Evolutionary conservation across 225 moss, liverwort and hornwort species (phyloP).

Genomic region (Bryum argenteum): DNA sequence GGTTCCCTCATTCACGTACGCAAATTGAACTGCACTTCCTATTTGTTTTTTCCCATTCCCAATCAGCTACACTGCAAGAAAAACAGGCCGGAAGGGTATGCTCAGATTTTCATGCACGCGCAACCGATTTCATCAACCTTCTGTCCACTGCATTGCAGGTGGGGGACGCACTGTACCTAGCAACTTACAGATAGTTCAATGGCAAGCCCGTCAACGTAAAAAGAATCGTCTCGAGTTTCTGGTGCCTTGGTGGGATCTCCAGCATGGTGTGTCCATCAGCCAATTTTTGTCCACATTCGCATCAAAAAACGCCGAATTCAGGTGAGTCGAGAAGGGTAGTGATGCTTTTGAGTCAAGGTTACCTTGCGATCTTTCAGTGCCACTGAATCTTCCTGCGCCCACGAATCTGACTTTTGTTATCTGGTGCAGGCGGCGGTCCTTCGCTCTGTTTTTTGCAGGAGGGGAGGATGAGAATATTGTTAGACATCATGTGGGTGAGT

Average conservation of each 20-base stretch:
- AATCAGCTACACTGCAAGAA: neutral
- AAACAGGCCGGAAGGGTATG: neutral
- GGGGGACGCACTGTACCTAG: conserved; percentile 57
- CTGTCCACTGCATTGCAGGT: conserved; percentile 40
- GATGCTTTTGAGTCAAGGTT: neutral
- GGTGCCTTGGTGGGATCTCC: conserved; percentile 76
- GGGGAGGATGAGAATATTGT: conserved; percentile 64
- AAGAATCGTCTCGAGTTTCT: conserved; percentile 67
- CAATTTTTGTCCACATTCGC: conserved; percentile 67
- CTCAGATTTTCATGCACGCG: too few species aligned
- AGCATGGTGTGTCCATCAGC: conserved; percentile 66
- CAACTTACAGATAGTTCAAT: conserved; percentile 66
- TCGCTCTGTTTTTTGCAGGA: conserved; percentile 60
- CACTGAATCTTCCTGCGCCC: too few species aligned
- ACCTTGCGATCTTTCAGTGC: conserved; percentile 17
- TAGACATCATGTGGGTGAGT: conserved; percentile 50
- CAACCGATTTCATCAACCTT: neutral
- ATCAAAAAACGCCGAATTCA: conserved; percentile 60
- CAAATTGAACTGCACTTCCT: neutral
- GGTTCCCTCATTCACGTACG: conserved; percentile 74
- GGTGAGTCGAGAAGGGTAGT: conserved; percentile 33
- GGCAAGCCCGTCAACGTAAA: conserved; percentile 71
- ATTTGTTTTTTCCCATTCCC: neutral
- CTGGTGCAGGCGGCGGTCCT: conserved; percentile 57
- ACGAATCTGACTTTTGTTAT: neutral